Evolutionary conservation across 2,329 filamentous ascomycete genomes (phyloP), one percentile per base, ranked within the genome.

Genomic region (Xylaria sp.): DNA sequence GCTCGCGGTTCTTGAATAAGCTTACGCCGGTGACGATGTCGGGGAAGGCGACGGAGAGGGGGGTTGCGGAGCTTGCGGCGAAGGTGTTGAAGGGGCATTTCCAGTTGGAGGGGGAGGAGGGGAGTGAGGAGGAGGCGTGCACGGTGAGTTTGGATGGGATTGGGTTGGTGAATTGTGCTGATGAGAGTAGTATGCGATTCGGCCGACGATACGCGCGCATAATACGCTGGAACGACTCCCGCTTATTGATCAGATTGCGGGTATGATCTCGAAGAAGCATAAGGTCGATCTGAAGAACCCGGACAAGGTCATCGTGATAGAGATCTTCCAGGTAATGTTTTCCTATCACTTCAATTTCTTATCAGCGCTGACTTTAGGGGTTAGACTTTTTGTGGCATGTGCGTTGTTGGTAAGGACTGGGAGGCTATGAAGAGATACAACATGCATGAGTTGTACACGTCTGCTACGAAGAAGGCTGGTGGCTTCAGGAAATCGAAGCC

Each of bases 261-360:
- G 78, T 46, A 75, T 86, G 35, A 83, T 92, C 62, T 84, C 85
- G 54, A 76, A 80, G 8, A 80, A 80, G 46, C 90, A 94, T 74
- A 88, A 86, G 68, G 91, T 94, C 60, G 85, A 92, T 68, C 81
- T 95, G n/a, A 83, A 80, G 52, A 82, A 80, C n/a, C 89, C 90
- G 39, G 89, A 93, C 75, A 84, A 90, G 70, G 83, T 92, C 37
- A 87, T 94, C 66, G 75, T 93, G 62, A 84, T 94, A 59, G 90
- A 94, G 68, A 82, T 94, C 59, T 93, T 89, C 73, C 86, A 91
- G 82, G 90, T 90, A 80, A 80, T 65, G 73, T 60, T 5, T n/a
- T 53, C 59, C 8, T 13, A 52, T 13, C 30, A 13, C 3, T 35
- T 23, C 1, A 1, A 3, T 51, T n/a, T 34, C 6, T 34, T 11